Evolutionary conservation across 257 asterid genomes (phyloP).

Genomic region (Thymus mandschuricus): DNA sequence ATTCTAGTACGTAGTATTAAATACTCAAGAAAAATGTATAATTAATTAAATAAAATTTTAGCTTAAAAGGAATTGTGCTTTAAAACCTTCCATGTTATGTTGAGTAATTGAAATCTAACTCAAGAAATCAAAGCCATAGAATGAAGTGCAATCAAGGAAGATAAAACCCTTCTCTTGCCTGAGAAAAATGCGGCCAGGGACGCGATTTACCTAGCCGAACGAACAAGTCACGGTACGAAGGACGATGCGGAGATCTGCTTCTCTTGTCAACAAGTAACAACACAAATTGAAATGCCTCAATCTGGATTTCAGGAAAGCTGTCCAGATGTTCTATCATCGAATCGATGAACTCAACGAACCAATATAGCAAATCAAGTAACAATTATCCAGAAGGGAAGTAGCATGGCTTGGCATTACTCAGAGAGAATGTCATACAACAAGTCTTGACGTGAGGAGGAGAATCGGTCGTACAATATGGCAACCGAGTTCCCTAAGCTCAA

Average conservation of each 20-base stretch:
- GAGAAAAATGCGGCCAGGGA: not conserved
- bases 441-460: too few species aligned
- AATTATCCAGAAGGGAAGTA: conserved; percentile 15
- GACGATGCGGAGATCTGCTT: not conserved
- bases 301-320: not conserved
- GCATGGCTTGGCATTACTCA: not conserved
- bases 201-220: not conserved
- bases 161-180: not conserved
- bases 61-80: too few species aligned
- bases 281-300: not conserved
- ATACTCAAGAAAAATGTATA: too few species aligned
- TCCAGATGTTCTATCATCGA: not conserved
- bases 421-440: too few species aligned
- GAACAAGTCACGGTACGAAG: not conserved
- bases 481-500: not conserved
- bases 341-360: not conserved
- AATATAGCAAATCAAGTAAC: not conserved
- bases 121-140: not conserved
- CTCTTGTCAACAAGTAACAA: not conserved
- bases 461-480: not conserved
- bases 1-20: not conserved
- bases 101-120: not conserved
- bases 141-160: not conserved
- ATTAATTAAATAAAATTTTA: too few species aligned
- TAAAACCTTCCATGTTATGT: too few species aligned